These are phyloP conservation scores for Aureobasidium subglaciale DNA, from an alignment of 2,329 filamentous ascomycete species.

Conservation along the genomic window DNA sequence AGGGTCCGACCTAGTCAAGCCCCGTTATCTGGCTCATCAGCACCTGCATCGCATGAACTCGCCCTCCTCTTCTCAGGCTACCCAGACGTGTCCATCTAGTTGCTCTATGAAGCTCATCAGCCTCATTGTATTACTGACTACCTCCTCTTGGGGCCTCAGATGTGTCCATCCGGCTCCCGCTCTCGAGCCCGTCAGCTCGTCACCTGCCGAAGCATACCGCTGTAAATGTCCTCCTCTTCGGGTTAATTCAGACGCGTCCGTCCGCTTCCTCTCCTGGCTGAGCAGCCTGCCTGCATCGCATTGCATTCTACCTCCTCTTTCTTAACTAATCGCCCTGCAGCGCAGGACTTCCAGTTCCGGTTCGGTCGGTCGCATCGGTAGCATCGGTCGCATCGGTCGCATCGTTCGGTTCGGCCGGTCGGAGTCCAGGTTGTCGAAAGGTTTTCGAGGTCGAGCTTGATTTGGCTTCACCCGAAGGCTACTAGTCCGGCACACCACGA, in stretches of 20 bases:
- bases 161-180: neutral
- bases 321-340: neutral
- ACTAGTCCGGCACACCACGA: constrained; percentile 5
- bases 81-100: neutral
- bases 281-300: neutral
- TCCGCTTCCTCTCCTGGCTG: neutral
- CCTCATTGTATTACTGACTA: neutral
- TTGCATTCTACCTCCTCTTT: neutral
- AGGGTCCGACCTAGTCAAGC: neutral
- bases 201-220: neutral
- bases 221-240: neutral
- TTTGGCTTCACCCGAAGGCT: neutral
- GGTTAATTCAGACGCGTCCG: neutral
- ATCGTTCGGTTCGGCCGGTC: neutral
- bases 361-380: neutral
- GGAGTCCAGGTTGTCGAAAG: neutral
- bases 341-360: neutral
- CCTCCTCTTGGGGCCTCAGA: neutral
- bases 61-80: neutral
- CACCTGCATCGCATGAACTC: neutral
- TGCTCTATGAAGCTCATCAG: neutral
- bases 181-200: neutral
- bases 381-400: neutral
- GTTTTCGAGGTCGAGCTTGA: neutral
- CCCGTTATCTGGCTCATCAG: neutral